These are phyloP conservation scores for Monilinia laxa DNA, from an alignment of 2,329 filamentous ascomycete species.

Conservation along the genomic window DNA sequence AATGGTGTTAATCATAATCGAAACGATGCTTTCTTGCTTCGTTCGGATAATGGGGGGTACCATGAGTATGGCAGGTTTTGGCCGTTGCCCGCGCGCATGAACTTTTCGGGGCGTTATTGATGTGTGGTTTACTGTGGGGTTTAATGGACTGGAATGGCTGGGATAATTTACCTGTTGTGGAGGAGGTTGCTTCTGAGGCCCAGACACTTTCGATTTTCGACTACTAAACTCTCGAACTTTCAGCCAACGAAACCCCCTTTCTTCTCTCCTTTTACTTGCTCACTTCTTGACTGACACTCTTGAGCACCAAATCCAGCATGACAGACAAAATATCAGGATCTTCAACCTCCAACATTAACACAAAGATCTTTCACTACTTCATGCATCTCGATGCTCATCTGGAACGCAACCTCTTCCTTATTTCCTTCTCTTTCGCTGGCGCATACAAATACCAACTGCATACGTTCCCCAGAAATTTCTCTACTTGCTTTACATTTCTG, in stretches of 20 bases:
- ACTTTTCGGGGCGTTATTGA: no score
- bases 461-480: neutral
- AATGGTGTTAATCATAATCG: neutral
- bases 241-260: no score
- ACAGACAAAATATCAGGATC: no score
- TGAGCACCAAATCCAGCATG: neutral
- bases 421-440: neutral
- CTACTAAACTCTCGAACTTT: no score
- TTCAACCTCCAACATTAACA: neutral
- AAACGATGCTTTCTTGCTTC: constrained; percentile 7
- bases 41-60: constrained; percentile 11
- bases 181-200: no score
- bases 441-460: neutral
- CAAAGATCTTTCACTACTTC: neutral
- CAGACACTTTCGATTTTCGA: no score
- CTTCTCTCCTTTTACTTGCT: no score
- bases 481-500: neutral
- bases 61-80: constrained; percentile 10
- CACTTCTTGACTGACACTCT: neutral
- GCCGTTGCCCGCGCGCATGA: neutral
- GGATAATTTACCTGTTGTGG: neutral
- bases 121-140: no score
- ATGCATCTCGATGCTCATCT: neutral
- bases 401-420: neutral
- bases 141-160: no score